A percentile compares a stretch with the other conserved stretches of the same genome.
phyloP scores from a whole-genome alignment of 2,329 filamentous ascomycete genomes.

The Fonsecaea erecta region DNA sequence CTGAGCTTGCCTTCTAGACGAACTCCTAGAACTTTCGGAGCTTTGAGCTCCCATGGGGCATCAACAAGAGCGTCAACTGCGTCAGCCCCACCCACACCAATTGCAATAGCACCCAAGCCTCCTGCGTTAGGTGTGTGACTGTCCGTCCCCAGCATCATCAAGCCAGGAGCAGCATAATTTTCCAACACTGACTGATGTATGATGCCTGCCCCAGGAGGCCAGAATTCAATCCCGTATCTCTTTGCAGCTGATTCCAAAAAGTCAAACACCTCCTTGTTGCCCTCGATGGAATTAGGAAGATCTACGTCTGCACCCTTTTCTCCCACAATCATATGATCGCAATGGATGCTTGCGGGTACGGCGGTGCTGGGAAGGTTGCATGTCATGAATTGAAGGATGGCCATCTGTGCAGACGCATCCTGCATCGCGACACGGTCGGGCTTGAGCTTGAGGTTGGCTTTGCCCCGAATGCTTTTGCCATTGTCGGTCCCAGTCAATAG shows the following conservation, averaged over 20 bases:
- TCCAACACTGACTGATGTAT: slow-evolving; percentile 98
- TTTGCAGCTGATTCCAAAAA: slow-evolving; percentile 91
- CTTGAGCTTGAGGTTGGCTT: slow-evolving; percentile 93
- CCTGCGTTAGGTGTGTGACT: slow-evolving; percentile 98
- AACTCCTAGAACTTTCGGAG: slow-evolving; percentile 86
- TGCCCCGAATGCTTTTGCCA: slow-evolving; percentile 80
- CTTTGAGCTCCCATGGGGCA: slow-evolving; percentile 96
- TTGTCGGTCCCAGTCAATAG: slow-evolving; percentile 81
- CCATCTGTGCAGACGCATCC: slow-evolving; percentile 98
- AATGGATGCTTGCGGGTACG: slow-evolving; percentile 96
- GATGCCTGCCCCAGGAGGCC: slow-evolving; percentile 90
- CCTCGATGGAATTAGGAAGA: slow-evolving; percentile 79
- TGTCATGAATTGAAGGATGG: slow-evolving; percentile 96
- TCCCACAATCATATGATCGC: slow-evolving; percentile 98
- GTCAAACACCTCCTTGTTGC: slow-evolving; percentile 96
- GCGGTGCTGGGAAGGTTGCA: slow-evolving; percentile 87
- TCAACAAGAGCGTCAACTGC: slow-evolving; percentile 96
- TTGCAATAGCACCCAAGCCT: slow-evolving; percentile 88
- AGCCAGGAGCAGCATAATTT: slow-evolving; percentile 93
- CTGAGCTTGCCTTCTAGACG: slow-evolving; percentile 79
- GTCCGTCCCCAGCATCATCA: slow-evolving; percentile 99
- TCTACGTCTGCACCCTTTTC: slow-evolving; percentile 87
- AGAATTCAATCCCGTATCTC: slow-evolving; percentile 94
- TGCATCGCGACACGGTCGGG: slow-evolving; percentile 99
- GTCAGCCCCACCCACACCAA: slow-evolving; percentile 95